Conservation (phyloP, 2,329 filamentous ascomycete genomes). For the Aspergillus viridinutans region DNA sequence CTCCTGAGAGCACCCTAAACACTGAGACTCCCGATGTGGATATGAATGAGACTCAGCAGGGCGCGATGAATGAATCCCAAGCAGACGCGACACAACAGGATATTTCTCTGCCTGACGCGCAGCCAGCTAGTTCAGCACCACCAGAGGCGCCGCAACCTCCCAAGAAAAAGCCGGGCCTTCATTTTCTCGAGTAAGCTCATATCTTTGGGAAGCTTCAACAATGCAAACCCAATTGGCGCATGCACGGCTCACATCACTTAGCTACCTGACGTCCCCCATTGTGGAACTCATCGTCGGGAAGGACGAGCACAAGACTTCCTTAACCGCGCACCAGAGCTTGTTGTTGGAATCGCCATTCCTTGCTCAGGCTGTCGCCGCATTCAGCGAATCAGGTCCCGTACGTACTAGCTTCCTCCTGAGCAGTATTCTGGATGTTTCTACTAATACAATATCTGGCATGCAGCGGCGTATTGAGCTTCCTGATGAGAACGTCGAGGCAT, state of each 20-base stretch:
- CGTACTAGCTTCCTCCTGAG: constrained; percentile 23
- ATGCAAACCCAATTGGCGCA: not conserved
- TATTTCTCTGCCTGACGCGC: constrained; percentile 16
- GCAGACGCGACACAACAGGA: constrained; percentile 20
- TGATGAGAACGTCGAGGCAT: constrained; percentile 65
- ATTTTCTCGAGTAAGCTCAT: constrained; percentile 31
- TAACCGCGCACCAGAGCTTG: constrained; percentile 77
- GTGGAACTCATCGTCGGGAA: constrained; percentile 64
- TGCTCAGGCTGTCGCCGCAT: constrained; percentile 56
- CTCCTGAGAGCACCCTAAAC: not conserved
- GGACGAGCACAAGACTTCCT: constrained; percentile 56
- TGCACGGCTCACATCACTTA: constrained; percentile 12
- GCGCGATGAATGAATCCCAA: constrained; percentile 13
- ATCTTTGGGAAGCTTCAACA: not conserved
- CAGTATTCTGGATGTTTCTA: not conserved
- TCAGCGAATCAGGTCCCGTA: constrained; percentile 60
- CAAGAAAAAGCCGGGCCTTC: constrained; percentile 18
- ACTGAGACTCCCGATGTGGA: constrained; percentile 20
- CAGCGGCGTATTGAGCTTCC: constrained; percentile 65
- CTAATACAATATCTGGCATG: constrained; percentile 17
- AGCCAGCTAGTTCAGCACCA: constrained; percentile 12
- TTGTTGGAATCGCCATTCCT: constrained; percentile 73
- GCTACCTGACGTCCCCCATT: constrained; percentile 64
- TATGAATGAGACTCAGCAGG: constrained; percentile 20
- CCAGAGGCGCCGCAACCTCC: constrained; percentile 10